Conservation (phyloP, 1,284 basidiomycete genomes). For the Cerioporus squamosus region DNA sequence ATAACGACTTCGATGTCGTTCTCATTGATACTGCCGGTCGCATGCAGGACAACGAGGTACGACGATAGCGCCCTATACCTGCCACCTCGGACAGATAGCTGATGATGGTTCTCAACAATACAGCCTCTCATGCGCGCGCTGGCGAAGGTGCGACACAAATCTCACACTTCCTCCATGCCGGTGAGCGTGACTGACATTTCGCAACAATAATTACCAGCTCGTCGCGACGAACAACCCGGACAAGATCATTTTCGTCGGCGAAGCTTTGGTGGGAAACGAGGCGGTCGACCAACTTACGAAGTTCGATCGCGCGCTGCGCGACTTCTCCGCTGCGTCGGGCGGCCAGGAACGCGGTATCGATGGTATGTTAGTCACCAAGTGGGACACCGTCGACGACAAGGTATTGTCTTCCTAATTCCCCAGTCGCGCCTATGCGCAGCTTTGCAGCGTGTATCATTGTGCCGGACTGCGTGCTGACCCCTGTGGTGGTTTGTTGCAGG, state of each 20-base stretch:
- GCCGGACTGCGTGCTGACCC: neutral
- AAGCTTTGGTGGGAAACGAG: conserved; percentile 95
- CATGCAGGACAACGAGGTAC: conserved; percentile 97
- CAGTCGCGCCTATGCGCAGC: conserved; percentile 14
- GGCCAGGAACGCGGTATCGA: conserved; percentile 88
- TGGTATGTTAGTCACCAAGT: conserved; percentile 96
- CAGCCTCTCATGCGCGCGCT: conserved; percentile 96
- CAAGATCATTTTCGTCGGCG: conserved; percentile 96
- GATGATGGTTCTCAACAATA: conserved; percentile 5
- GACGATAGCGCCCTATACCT: conserved; percentile 22
- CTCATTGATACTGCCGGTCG: conserved; percentile 97
- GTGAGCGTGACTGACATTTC: neutral
- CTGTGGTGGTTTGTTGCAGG: conserved; percentile 48
- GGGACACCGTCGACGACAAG: conserved; percentile 96
- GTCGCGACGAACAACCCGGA: conserved; percentile 92
- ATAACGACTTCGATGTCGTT: conserved; percentile 92
- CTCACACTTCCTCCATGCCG: neutral
- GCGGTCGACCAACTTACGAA: conserved; percentile 95
- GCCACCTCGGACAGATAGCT: neutral
- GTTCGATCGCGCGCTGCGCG: conserved; percentile 89
- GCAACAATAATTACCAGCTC: conserved; percentile 54
- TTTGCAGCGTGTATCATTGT: neutral
- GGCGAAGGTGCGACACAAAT: conserved; percentile 70
- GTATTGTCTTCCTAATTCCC: conserved; percentile 37
- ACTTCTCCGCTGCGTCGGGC: conserved; percentile 78